Evolutionary conservation across 2,329 filamentous ascomycete species (phyloP).

Genomic region (Fusarium mundagurra): DNA sequence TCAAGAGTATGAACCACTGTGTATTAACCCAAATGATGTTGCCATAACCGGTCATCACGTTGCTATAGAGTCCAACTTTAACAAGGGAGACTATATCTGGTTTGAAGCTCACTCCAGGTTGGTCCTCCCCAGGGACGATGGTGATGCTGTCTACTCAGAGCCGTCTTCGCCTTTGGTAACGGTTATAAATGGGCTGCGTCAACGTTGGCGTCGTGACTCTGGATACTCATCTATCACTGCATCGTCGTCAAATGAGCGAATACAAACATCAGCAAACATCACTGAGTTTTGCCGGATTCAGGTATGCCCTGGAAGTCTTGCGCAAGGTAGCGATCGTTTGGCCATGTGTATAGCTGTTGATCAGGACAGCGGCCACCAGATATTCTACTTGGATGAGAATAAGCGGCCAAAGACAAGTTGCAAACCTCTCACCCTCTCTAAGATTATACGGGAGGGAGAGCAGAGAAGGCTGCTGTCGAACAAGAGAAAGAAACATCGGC

Average conservation of each 20-base stretch:
- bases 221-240: constrained; percentile 3
- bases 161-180: background rate
- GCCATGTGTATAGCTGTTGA: constrained; percentile 15
- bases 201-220: background rate
- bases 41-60: background rate
- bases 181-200: background rate
- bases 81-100: constrained; percentile 8
- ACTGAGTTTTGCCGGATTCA: background rate
- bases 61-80: constrained; percentile 8
- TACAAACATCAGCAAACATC: background rate
- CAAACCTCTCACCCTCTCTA: background rate
- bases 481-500: background rate
- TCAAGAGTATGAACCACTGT: background rate
- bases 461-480: background rate
- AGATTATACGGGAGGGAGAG: background rate
- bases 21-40: background rate
- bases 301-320: constrained; percentile 13
- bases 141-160: background rate
- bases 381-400: constrained; percentile 1
- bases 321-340: background rate
- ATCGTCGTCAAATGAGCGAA: background rate
- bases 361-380: background rate
- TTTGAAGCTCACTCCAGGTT: constrained; percentile 1
- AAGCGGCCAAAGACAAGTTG: background rate
- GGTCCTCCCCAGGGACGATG: background rate